These are phyloP conservation scores for Suillus discolor DNA, from an alignment of 768 basidiomycete species.

Conservation along the genomic window DNA sequence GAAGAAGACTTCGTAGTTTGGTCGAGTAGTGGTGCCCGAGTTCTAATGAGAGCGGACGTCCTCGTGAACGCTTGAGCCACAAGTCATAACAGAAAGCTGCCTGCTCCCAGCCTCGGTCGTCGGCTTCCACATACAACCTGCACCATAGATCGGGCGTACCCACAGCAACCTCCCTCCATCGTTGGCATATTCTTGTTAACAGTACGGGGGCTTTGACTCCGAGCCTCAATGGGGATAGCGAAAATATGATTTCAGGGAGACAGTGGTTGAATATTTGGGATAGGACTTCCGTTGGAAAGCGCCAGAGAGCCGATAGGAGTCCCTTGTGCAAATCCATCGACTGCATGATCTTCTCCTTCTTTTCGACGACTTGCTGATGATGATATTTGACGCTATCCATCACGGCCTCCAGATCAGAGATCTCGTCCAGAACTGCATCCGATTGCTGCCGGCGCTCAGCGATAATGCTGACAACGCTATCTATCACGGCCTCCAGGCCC, in stretches of 20 bases:
- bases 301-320: slow-evolving; percentile 34
- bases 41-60: slow-evolving; percentile 23
- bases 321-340: slow-evolving; percentile 25
- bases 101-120: neutral
- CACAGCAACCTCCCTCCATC: slow-evolving; percentile 43
- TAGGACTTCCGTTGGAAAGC: slow-evolving; percentile 47
- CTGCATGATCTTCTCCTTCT: slow-evolving; percentile 12
- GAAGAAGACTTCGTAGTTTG: slow-evolving; percentile 14
- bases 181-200: slow-evolving; percentile 41
- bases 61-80: slow-evolving; percentile 16
- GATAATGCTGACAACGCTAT: too few species aligned
- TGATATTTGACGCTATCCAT: too few species aligned
- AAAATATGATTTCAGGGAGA: slow-evolving; percentile 20
- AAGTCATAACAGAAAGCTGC: slow-evolving; percentile 14
- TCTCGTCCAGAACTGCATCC: too few species aligned
- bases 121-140: slow-evolving; percentile 31
- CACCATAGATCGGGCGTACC: slow-evolving; percentile 50
- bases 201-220: slow-evolving; percentile 36
- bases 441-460: too few species aligned
- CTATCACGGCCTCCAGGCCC: too few species aligned
- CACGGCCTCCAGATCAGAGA: too few species aligned
- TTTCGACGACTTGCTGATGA: slow-evolving; percentile 11
- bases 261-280: slow-evolving; percentile 48
- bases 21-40: slow-evolving; percentile 4
- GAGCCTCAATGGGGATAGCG: neutral